Conservation (phyloP, 2,329 filamentous ascomycete species). For the Phyllachora maydis region DNA sequence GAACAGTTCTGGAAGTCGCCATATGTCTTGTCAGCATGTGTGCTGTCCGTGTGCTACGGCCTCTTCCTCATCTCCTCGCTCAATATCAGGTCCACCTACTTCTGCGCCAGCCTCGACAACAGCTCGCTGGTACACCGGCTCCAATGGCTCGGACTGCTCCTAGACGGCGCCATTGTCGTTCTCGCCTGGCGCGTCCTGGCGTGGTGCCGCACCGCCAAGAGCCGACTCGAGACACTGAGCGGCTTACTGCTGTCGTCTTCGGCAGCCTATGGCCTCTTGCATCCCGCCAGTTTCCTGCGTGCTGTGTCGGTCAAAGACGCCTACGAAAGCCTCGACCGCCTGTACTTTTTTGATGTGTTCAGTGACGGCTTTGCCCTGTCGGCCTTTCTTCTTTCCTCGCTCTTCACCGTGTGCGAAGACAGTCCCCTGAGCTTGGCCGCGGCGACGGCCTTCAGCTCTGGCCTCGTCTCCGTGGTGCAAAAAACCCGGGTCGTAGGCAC, state of each 20-base stretch:
- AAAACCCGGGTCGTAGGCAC: constrained; percentile 18
- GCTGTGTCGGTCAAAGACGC: constrained; percentile 6
- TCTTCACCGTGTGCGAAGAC: constrained; percentile 24
- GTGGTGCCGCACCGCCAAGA: constrained; percentile 25
- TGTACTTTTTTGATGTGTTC: constrained; percentile 26
- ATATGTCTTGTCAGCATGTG: no score
- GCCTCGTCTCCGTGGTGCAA: constrained; percentile 13
- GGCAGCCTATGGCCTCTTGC: constrained; percentile 15
- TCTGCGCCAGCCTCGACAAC: constrained; percentile 25
- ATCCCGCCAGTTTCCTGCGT: constrained; percentile 11
- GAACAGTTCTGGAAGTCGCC: no score
- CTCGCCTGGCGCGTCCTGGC: constrained; percentile 27
- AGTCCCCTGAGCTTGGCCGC: constrained; percentile 19
- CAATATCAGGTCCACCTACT: constrained; percentile 23
- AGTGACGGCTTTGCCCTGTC: constrained; percentile 24
- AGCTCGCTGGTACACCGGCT: constrained; percentile 14
- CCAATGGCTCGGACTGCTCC: constrained; percentile 21
- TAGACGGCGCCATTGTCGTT: constrained; percentile 25
- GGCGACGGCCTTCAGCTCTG: constrained; percentile 20
- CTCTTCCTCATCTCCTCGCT: constrained; percentile 18
- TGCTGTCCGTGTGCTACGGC: constrained; percentile 18
- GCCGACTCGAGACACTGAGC: constrained; percentile 22
- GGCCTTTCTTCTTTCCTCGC: constrained; percentile 19
- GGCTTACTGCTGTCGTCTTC: constrained; percentile 19
- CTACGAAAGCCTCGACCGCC: constrained; percentile 15